Percentiles rank a stretch among this genome's conserved stretches.
These are phyloP conservation scores for Xylariaceae sp. DNA, from an alignment of 2,329 filamentous ascomycete genomes.

Conservation along the genomic window DNA sequence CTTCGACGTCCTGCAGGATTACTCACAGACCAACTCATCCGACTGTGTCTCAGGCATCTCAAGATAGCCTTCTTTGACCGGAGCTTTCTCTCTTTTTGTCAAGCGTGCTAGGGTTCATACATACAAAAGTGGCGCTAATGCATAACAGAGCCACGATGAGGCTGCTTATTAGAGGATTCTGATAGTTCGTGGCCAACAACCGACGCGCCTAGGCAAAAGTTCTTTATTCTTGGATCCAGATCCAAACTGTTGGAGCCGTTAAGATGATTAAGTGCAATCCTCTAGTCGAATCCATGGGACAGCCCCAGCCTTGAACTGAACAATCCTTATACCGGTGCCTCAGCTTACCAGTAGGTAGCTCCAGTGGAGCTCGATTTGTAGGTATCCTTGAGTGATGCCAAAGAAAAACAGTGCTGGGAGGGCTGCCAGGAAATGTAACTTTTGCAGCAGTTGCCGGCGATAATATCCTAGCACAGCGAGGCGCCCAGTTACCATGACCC, in stretches of 20 bases:
- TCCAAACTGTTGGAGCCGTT: constrained; percentile 1
- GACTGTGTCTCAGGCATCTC: constrained; percentile 14
- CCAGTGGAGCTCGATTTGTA: no score
- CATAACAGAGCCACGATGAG: constrained; percentile 7
- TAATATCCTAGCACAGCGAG: no score
- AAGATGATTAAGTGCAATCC: background rate
- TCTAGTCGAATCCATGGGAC: no score
- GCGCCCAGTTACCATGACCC: no score
- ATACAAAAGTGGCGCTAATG: background rate
- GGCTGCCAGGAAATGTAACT: no score
- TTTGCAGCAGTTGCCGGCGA: no score
- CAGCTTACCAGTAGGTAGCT: no score
- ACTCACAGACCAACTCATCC: background rate
- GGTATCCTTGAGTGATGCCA: no score
- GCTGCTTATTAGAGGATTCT: no score
- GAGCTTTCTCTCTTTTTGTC: constrained; percentile 4
- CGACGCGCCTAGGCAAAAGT: background rate
- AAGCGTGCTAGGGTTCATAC: background rate
- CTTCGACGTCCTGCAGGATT: constrained; percentile 8
- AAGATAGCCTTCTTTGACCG: constrained; percentile 2
- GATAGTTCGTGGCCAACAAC: background rate
- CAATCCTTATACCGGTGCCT: no score
- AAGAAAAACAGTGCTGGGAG: no score
- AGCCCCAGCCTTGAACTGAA: no score
- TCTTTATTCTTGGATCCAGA: background rate